A percentile compares a stretch with the other conserved stretches of the same genome.
Conservation (phyloP, 345 rosid species). For the Eucalyptus caleyi region DNA sequence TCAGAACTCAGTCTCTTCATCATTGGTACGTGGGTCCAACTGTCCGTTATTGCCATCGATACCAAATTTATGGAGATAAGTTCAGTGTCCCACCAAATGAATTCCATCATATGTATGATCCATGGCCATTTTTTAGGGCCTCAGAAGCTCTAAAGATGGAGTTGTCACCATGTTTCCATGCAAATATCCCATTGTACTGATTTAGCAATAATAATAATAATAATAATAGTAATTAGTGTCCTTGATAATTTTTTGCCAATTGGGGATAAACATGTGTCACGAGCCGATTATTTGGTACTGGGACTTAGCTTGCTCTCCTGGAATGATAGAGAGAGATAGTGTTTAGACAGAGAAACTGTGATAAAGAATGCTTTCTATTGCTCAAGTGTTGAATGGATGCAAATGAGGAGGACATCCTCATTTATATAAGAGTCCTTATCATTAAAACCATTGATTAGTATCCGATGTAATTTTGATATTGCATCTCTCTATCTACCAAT, state of each 20-base stretch:
- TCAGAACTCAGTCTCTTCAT: background rate
- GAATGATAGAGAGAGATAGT: background rate
- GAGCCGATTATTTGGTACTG: no score
- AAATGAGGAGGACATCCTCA: background rate
- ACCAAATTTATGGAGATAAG: no score
- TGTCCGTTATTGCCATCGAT: no score
- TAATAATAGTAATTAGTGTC: background rate
- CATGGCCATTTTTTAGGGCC: background rate
- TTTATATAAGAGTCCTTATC: background rate
- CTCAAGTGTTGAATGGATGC: background rate
- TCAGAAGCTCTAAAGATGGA: background rate
- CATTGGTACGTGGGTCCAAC: background rate
- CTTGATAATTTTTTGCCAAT: background rate
- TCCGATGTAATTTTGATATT: no score
- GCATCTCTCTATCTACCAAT: background rate
- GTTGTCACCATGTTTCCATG: background rate
- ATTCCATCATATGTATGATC: no score
- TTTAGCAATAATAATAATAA: background rate
- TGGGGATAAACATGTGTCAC: background rate
- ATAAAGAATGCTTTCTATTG: background rate
- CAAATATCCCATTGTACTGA: background rate
- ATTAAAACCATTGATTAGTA: no score
- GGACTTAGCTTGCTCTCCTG: background rate
- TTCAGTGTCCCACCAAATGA: no score
- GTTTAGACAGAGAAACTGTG: background rate